A percentile compares a stretch with the other conserved stretches of the same genome.
These are phyloP conservation scores for Blastocystis sp. DNA, from an alignment of 352 stramenopile species.

Conservation along the genomic window DNA sequence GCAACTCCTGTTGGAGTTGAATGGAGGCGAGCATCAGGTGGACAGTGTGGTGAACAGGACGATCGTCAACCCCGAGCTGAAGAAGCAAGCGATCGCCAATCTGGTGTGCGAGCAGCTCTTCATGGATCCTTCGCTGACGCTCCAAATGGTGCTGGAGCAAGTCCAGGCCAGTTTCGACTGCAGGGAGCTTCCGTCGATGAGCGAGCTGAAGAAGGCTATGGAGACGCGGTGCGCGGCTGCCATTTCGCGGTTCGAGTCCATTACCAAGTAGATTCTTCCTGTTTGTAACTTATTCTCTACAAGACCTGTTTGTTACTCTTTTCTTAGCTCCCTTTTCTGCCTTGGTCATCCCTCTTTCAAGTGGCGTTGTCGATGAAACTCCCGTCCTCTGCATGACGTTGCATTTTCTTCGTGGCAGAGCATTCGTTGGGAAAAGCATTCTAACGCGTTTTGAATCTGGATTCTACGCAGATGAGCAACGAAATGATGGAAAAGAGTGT, in stretches of 20 bases:
- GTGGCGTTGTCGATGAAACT: not conserved
- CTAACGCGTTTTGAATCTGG: not conserved
- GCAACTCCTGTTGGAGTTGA: not conserved
- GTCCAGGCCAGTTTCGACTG: not conserved
- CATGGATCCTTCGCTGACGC: not conserved
- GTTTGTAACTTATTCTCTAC: not conserved
- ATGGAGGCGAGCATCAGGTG: not conserved
- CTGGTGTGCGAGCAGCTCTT: not conserved
- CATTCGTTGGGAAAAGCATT: not conserved
- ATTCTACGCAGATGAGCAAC: not conserved
- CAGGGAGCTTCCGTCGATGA: not conserved
- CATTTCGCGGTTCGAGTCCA: not conserved
- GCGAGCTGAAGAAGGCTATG: not conserved
- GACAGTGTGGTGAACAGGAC: no score
- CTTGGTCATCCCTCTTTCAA: no score
- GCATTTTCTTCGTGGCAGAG: not conserved
- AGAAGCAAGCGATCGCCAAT: not conserved
- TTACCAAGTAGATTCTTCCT: not conserved
- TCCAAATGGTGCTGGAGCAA: not conserved
- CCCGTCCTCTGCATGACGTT: not conserved
- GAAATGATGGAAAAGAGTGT: constrained; percentile 5
- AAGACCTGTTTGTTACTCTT: not conserved
- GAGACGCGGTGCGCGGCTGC: not conserved
- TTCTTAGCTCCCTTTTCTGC: not conserved
- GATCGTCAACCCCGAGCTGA: not conserved